phyloP scores from a whole-genome alignment of 1,284 basidiomycete genomes.

The Heliocybe sulcata region DNA sequence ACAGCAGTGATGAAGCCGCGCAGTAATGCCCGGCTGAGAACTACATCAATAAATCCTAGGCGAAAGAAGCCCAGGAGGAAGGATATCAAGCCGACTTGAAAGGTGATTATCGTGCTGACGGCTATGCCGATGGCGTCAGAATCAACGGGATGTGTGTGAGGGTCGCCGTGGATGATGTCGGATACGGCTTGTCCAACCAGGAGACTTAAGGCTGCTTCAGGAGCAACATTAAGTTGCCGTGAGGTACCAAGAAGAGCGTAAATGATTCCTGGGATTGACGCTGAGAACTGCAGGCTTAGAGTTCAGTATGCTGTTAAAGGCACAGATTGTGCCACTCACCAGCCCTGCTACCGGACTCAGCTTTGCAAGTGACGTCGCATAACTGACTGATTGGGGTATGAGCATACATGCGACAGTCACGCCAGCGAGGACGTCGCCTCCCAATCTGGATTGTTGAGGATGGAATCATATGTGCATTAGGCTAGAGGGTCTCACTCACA shows the following conservation, averaged over 20 bases:
- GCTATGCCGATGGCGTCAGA: slow-evolving; percentile 54
- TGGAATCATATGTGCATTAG: slow-evolving; percentile 8
- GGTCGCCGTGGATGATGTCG: slow-evolving; percentile 57
- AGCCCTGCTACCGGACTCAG: slow-evolving; percentile 79
- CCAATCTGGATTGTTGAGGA: slow-evolving; percentile 45
- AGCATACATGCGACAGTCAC: slow-evolving; percentile 85
- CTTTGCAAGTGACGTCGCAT: slow-evolving; percentile 81
- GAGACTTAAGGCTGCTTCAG: slow-evolving; percentile 87
- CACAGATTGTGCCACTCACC: slow-evolving; percentile 35
- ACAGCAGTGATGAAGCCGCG: slow-evolving; percentile 85
- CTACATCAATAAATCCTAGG: slow-evolving; percentile 91
- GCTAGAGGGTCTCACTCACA: slow-evolving; percentile 38
- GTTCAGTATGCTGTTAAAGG: background rate
- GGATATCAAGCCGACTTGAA: slow-evolving; percentile 86
- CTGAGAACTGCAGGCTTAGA: slow-evolving; percentile 48
- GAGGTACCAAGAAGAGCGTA: slow-evolving; percentile 87
- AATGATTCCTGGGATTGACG: slow-evolving; percentile 73
- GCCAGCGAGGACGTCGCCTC: slow-evolving; percentile 80
- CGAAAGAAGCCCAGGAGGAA: slow-evolving; percentile 84
- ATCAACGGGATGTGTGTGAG: slow-evolving; percentile 44
- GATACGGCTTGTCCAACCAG: slow-evolving; percentile 83
- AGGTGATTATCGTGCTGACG: slow-evolving; percentile 71
- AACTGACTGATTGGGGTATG: slow-evolving; percentile 90
- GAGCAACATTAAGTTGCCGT: slow-evolving; percentile 77
- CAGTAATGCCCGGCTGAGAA: slow-evolving; percentile 83